A percentile compares a stretch with the other conserved stretches of the same genome.
These are phyloP conservation scores for Thielaviopsis punctulata DNA, from an alignment of 2,329 filamentous ascomycete species.

Conservation along the genomic window DNA sequence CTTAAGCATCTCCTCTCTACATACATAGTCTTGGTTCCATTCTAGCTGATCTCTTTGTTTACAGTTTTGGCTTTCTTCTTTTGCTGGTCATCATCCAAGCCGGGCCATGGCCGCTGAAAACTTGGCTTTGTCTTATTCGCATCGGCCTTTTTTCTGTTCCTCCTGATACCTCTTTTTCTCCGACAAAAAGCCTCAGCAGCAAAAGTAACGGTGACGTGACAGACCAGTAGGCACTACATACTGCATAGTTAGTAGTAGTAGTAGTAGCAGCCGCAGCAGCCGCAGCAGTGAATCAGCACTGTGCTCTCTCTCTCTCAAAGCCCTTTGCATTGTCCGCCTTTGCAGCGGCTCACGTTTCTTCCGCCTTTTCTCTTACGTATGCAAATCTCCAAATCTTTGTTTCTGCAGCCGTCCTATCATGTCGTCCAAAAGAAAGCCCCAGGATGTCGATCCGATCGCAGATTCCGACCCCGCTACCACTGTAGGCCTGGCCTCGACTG, in stretches of 20 bases:
- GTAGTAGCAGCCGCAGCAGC: neutral
- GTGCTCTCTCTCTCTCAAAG: too few species aligned
- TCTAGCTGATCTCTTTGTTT: neutral
- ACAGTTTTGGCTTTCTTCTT: neutral
- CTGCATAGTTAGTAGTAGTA: too few species aligned
- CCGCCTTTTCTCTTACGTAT: neutral
- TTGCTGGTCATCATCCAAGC: neutral
- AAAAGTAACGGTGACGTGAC: neutral
- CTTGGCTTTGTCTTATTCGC: neutral
- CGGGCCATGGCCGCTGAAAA: neutral
- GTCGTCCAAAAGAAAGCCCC: constrained; percentile 23
- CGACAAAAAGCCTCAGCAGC: neutral
- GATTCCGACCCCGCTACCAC: constrained; percentile 15
- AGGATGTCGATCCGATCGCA: constrained; percentile 14
- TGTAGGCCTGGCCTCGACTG: constrained; percentile 13
- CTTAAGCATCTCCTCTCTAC: neutral
- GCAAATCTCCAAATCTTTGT: too few species aligned
- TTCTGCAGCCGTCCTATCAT: constrained; percentile 15
- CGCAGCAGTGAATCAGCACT: too few species aligned
- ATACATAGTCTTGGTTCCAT: neutral
- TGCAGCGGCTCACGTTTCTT: neutral
- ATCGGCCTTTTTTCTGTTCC: neutral
- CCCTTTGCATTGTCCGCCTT: too few species aligned
- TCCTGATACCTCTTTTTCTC: neutral
- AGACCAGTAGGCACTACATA: too few species aligned